Evolutionary conservation across 192 early-diverging fungal genomes (phyloP), one percentile per base, ranked within the genome.

Genomic region (Diversispora epigaea): DNA sequence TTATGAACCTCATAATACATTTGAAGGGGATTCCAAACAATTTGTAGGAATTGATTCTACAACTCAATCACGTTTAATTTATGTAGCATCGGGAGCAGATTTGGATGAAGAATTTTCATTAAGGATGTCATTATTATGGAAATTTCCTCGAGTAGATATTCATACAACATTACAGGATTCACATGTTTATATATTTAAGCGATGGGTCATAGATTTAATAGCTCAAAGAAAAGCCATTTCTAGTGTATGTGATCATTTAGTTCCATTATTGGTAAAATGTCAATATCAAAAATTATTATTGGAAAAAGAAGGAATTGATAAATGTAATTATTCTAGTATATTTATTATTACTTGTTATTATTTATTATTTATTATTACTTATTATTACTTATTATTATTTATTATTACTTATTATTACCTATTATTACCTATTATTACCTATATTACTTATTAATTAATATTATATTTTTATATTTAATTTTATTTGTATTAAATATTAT

Each of bases 111-210:
- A 87, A 61, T 64, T 90, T 55, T 84, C 79, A 6, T 73, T 92
- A 40, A 80, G 87, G 46, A 87, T 82, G 80, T 85, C 87, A 15
- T 78, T 85, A 10, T 69, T 85, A 39, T 79, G 71, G 61, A 82
- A 90, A 81, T 98, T 95, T 76, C 94, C 95, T 7, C 85, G 86
- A 2, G 81, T 97, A 67, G 84, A 89, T 45, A 76, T 99, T 44
- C 87, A 91, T 64, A 91, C 92, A 57, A 87, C 92, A 55, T 85
- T 98, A 74, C 89, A 92, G 71, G 94, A 97, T 80, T 91, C 93
- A 7, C 98, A 98, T 75, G 68, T 97, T 22, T 99, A 98, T 75
- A 87, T 98, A 12, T 93, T 97, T 81, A 92, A 95, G 73, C 84
- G 86, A 44, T 99, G 98, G 98, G 90, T 99, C 2, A 79, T 97